These are phyloP conservation scores for Naematelia aurantialba DNA, from an alignment of 768 basidiomycete genomes.

Conservation along the genomic window DNA sequence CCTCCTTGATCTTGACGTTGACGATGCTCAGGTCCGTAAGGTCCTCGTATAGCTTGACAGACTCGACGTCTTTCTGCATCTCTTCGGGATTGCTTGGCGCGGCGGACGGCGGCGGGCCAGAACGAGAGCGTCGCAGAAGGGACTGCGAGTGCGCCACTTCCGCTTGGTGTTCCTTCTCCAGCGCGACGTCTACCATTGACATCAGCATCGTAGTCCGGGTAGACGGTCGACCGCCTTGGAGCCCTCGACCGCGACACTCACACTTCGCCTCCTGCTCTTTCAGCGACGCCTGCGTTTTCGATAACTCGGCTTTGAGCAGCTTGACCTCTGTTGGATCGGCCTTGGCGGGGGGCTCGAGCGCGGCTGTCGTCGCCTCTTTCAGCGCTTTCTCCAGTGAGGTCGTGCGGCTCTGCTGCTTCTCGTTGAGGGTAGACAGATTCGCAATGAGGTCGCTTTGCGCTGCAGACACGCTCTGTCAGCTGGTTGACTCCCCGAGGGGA, in stretches of 20 bases:
- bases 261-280: slow-evolving; percentile 37
- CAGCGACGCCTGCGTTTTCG: slow-evolving; percentile 15
- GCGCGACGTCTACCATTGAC: slow-evolving; percentile 16
- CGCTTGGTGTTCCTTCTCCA: slow-evolving; percentile 40
- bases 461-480: slow-evolving; percentile 7
- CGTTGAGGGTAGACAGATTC: slow-evolving; percentile 33
- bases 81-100: slow-evolving; percentile 29
- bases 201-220: background rate
- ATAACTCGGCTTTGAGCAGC: slow-evolving; percentile 33
- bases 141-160: slow-evolving; percentile 39
- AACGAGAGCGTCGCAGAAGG: slow-evolving; percentile 18
- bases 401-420: slow-evolving; percentile 38
- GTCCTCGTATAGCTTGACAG: slow-evolving; percentile 78
- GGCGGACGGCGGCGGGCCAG: background rate
- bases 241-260: slow-evolving; percentile 18
- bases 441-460: slow-evolving; percentile 46
- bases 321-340: slow-evolving; percentile 42
- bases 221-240: background rate
- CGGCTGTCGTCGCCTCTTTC: slow-evolving; percentile 4
- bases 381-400: slow-evolving; percentile 25
- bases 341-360: background rate
- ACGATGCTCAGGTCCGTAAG: slow-evolving; percentile 73
- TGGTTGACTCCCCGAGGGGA: background rate
- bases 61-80: slow-evolving; percentile 58
- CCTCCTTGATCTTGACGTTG: slow-evolving; percentile 58